Base-by-base conservation (phyloP, 2,329 filamentous ascomycete genomes). In the Corinectria fuckeliana region DNA sequence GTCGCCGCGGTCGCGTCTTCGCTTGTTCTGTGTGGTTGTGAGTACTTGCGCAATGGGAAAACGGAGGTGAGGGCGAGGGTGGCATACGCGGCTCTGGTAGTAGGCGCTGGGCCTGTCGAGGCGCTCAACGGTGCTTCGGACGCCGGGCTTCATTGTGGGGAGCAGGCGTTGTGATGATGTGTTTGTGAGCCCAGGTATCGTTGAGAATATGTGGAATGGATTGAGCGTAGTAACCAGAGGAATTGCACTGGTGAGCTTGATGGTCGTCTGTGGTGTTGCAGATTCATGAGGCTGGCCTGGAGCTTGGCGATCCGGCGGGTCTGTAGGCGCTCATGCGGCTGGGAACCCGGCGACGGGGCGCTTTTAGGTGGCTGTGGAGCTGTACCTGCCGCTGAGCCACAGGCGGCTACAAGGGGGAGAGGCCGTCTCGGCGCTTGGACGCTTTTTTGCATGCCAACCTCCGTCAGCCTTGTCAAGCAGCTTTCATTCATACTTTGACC, bases 51-150 rank as follows among this genome's bases (percentile, higher is more conserved):
- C 18, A 36, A 39, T 25, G 6, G 21, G 26, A 9, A n/a, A 20
- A 9, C 44, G 44, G 41, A 44, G 42, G 50, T 21, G 23, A n/a
- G 20, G 39, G 23, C 20, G 23, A 26, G 23, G 41, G 36, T 25
- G 63, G 73, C 82, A 74, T 80, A 96, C 94, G 80, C 91, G 91
- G 79, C 85, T 89, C 63, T 88, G 85, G 72, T 93, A 97, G 80
- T 99, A 99, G 70, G 94, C 93, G 75, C 94, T 98, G 16, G 95
- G 94, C 78, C 89, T 91, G 78, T 99, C 95, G 64, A 99, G 87
- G 61, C 95, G 86, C 50, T 98, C 94, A 63, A 98, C 91, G 6
- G 95, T 98, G 75, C 84, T 88, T 72, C 86, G 80, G 62, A 78
- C 73, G 41, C 74, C 76, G 56, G 76, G 72, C 61, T 76, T 75